Evolutionary conservation across 1,139 yeast species (phyloP), one percentile per base, ranked within the genome.

Genomic region (Candida freyschussii): DNA sequence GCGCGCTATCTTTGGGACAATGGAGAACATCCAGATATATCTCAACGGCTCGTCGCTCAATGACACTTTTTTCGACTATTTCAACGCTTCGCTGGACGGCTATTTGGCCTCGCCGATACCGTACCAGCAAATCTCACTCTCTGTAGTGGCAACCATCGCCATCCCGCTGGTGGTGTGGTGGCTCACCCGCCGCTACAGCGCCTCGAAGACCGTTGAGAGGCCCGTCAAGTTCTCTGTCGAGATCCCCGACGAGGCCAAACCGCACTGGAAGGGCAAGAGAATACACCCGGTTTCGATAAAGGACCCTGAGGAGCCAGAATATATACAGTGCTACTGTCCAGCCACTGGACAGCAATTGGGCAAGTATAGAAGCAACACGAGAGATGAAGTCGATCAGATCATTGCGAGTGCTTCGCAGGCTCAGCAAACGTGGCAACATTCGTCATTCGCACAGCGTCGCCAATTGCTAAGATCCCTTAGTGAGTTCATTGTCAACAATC

Each of bases 331-430:
- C 44, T 82, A 84, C 55, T 91, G 97, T 60, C 97, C 98, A 6
- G 96, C 97, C 1, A 91, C 97, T 0, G 93, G 96, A 19, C 96
- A 86, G 60, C 77, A 68, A 39, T 64, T 91, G 44, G 97, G 95
- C 1, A 67, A 77, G 13, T 77, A 78, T 46, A 64, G 68, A 27
- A 78, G 86, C 5, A 75, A 78, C 35, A 59, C 80, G 9, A 65
- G 67, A 30, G 71, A 67, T 6, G 91, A 85, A 27, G 83, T 91
- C 60, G 93, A 89, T 55, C 50, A 50, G 9, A 68, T 75, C 40
- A 76, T 91, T 17, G 51, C 50, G 6, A 56, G 53, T 15, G 86
- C 94, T 2, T 57, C 63, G 21, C 45, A 44, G 8, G 95, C 96
- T 1, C 71, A 66, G 41, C 45, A 47, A 20, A 45, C 54, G 26